phyloP scores from a whole-genome alignment of 176 grass and related monocot species.

The Aegilops longissima region DNA sequence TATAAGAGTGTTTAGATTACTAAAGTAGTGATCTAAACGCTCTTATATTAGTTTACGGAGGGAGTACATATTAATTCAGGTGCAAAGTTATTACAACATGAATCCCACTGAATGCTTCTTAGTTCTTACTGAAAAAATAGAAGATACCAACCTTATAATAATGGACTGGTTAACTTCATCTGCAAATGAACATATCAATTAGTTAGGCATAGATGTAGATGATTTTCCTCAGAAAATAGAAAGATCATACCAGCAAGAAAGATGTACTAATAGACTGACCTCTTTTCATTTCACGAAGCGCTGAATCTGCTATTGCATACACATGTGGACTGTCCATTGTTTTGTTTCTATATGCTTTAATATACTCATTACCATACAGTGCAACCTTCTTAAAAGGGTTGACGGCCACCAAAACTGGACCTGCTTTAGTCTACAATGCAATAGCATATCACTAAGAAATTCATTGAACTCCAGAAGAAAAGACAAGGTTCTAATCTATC shows the following conservation, averaged over 20 bases:
- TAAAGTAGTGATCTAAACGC: no score
- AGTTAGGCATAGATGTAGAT: slow-evolving; percentile 36
- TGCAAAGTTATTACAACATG: not conserved
- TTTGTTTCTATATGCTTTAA: slow-evolving; percentile 81
- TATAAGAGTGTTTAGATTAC: no score
- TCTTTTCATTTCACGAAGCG: slow-evolving; percentile 91
- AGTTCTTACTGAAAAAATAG: slow-evolving; percentile 7
- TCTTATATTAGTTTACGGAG: no score
- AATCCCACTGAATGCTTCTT: slow-evolving; percentile 13
- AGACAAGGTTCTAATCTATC: slow-evolving; percentile 14
- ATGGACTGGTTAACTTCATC: slow-evolving; percentile 99
- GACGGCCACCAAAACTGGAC: slow-evolving; percentile 93
- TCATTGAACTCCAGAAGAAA: slow-evolving; percentile 22
- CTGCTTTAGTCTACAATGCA: slow-evolving; percentile 92
- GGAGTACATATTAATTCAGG: not conserved
- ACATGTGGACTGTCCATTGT: slow-evolving; percentile 85
- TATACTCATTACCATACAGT: slow-evolving; percentile 85
- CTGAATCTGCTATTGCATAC: slow-evolving; percentile 96
- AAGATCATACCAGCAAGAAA: slow-evolving; percentile 27
- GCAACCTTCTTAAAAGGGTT: slow-evolving; percentile 96
- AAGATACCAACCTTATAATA: slow-evolving; percentile 76
- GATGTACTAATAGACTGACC: slow-evolving; percentile 44
- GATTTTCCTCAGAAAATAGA: not conserved
- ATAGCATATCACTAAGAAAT: slow-evolving; percentile 40
- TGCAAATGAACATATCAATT: slow-evolving; percentile 53